Base-by-base conservation (phyloP, 495 filamentous ascomycete species). In the Lindgomyces ingoldianus region DNA sequence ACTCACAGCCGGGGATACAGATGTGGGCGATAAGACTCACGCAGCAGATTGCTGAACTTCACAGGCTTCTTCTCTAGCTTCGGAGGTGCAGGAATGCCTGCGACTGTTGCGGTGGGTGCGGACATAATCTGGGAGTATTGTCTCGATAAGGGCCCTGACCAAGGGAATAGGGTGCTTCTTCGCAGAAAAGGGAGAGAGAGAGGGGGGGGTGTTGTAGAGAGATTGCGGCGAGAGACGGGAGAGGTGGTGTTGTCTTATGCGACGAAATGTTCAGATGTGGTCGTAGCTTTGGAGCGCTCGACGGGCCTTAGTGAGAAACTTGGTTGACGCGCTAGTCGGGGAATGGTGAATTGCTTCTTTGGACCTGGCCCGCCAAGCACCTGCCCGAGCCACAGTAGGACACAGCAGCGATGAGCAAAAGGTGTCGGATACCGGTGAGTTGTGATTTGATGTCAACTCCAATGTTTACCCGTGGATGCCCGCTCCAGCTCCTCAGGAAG, bases 1-100 rank as follows among this genome's bases (percentile, higher is more conserved):
- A 29, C 21, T 56, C 50, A n/a, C 25, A n/a, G 3, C 26, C 29
- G 22, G 2, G 3, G 4, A 6, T 4, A 21, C 18, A 47, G 21
- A 19, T 39, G 6, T 21, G 22, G 36, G 51, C 29, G 52, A 27
- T 54, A 51, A 11, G 53, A 80, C 84, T 75, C 76, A 87, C 85
- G 83, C 72, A 98, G 82, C 83, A 98, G 79, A 80, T 98, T 98
- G 81, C 91, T 96, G 85, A 98, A 98, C 85, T 96, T 98, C 83
- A 98, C 87, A 65, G 95, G 95, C 86, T 98, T 98, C 89, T 97
- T 98, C 88, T 96, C 92, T 70, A 93, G 80, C 80, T 76, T 81
- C 72, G 83, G 80, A 73, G 84, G 80, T 62, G 81, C 74, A 36
- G 62, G 33, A n/a, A 59, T 73, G 69, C 81, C 74, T 77, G 80